These are phyloP conservation scores for Ceratocystiopsis brevicomis DNA, from an alignment of 2,329 filamentous ascomycete genomes.

Conservation along the genomic window DNA sequence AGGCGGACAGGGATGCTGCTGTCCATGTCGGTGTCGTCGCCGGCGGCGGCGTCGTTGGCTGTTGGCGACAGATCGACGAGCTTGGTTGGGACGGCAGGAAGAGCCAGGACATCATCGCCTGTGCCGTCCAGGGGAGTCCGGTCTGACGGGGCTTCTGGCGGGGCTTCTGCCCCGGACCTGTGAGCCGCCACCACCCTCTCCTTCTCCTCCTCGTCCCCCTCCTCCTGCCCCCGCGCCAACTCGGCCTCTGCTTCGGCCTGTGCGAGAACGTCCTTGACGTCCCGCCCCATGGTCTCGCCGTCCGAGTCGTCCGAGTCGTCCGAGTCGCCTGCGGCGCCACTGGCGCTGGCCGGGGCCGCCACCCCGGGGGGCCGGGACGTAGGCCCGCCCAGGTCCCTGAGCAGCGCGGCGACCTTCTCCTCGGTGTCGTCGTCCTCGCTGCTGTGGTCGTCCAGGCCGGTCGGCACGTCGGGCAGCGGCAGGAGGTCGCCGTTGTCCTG, in stretches of 20 bases:
- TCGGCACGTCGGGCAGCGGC: slow-evolving; percentile 28
- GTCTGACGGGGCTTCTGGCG: no score
- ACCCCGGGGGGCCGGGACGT: not conserved
- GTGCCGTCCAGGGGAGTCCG: slow-evolving; percentile 1
- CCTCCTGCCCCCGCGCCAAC: slow-evolving; percentile 11
- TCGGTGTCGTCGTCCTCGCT: slow-evolving; percentile 14
- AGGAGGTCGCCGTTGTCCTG: slow-evolving; percentile 17
- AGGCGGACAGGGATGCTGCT: slow-evolving; percentile 32
- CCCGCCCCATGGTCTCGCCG: slow-evolving; percentile 26
- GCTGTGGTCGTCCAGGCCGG: slow-evolving; percentile 10
- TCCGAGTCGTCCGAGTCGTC: slow-evolving; percentile 25
- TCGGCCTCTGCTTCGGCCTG: slow-evolving; percentile 27
- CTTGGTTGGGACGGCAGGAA: slow-evolving; percentile 28
- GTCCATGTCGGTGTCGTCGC: slow-evolving; percentile 17
- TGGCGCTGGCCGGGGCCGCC: not conserved
- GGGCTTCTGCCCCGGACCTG: not conserved
- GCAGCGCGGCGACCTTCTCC: slow-evolving; percentile 13
- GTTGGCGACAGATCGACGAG: slow-evolving; percentile 20
- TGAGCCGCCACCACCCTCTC: slow-evolving; percentile 1
- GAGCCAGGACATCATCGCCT: slow-evolving; percentile 15
- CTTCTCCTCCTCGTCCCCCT: not conserved
- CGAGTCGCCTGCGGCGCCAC: not conserved
- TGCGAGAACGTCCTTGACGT: slow-evolving; percentile 26
- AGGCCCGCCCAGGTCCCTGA: slow-evolving; percentile 15
- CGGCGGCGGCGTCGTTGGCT: slow-evolving; percentile 6